A percentile compares a stretch with the other conserved stretches of the same genome.
These are phyloP conservation scores for Aspergillus sclerotioniger DNA, from an alignment of 495 filamentous ascomycete genomes.

Conservation along the genomic window DNA sequence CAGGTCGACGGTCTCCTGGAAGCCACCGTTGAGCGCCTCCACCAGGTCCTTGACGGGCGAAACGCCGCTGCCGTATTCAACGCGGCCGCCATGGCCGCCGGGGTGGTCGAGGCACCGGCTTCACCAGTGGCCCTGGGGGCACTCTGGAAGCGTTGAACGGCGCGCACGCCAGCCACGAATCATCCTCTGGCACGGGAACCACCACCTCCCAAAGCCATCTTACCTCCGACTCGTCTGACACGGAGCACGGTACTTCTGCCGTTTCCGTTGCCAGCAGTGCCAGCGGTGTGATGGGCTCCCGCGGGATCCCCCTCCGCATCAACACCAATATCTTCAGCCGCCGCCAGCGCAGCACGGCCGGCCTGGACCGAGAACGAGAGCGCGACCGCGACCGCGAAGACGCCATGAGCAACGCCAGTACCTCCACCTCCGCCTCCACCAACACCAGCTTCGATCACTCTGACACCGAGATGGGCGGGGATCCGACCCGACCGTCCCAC, in stretches of 20 bases:
- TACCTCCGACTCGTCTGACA: constrained; percentile 47
- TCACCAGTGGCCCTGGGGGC: constrained; percentile 42
- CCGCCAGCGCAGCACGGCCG: constrained; percentile 25
- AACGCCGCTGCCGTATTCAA: constrained; percentile 98
- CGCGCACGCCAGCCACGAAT: constrained; percentile 26
- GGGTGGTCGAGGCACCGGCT: constrained; percentile 74
- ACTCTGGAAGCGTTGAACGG: constrained; percentile 47
- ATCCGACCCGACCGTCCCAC: constrained; percentile 23
- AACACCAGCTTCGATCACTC: constrained; percentile 44
- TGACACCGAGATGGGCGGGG: constrained; percentile 34
- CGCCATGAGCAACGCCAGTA: constrained; percentile 43
- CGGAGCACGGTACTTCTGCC: constrained; percentile 39
- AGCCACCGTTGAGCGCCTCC: constrained; percentile 85
- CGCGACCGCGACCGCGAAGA: constrained; percentile 39
- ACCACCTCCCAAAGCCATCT: constrained; percentile 33
- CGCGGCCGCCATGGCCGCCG: constrained; percentile 95
- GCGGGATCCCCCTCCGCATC: constrained; percentile 45
- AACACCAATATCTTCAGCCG: constrained; percentile 39
- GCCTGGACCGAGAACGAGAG: constrained; percentile 33
- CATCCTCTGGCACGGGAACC: constrained; percentile 20
- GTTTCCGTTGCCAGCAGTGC: constrained; percentile 35
- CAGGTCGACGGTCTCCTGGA: constrained; percentile 89
- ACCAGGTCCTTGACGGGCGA: constrained; percentile 82
- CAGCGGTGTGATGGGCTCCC: constrained; percentile 28
- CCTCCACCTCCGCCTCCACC: constrained; percentile 33